These are phyloP conservation scores for Agrostemma githago DNA, from an alignment of 148 eudicot genomes.

Conservation along the genomic window DNA sequence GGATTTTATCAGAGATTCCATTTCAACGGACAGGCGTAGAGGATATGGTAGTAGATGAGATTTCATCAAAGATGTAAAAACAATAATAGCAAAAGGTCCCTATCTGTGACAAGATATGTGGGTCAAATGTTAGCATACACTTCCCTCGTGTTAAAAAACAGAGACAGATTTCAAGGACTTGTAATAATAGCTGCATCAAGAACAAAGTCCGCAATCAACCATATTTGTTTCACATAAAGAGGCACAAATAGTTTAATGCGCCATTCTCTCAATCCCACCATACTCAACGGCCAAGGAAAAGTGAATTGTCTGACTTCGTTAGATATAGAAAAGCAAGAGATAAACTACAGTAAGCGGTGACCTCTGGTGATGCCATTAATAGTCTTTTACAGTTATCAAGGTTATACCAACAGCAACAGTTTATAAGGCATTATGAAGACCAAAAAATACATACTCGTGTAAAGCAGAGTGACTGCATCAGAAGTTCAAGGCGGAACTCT, in stretches of 20 bases:
- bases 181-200: too few relatives aligned
- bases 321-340: not conserved
- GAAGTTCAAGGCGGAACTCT: constrained; percentile 91
- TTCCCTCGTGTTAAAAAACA: too few relatives aligned
- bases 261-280: too few relatives aligned
- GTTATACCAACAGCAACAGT: not conserved
- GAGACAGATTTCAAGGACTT: too few relatives aligned
- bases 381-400: not conserved
- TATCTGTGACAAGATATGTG: too few relatives aligned
- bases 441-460: constrained; percentile 58
- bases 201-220: too few relatives aligned
- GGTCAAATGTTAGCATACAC: too few relatives aligned
- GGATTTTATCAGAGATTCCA: not conserved
- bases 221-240: too few relatives aligned
- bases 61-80: too few relatives aligned
- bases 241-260: too few relatives aligned
- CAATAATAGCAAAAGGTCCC: too few relatives aligned
- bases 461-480: constrained; percentile 88
- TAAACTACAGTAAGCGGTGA: not conserved
- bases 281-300: not conserved
- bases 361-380: not conserved
- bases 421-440: not conserved
- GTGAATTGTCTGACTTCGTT: not conserved
- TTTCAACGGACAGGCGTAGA: not conserved
- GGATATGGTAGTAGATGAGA: too few relatives aligned